Evolutionary conservation across 2,329 filamentous ascomycete genomes (phyloP).

Genomic region (Phialophora verrucosa): DNA sequence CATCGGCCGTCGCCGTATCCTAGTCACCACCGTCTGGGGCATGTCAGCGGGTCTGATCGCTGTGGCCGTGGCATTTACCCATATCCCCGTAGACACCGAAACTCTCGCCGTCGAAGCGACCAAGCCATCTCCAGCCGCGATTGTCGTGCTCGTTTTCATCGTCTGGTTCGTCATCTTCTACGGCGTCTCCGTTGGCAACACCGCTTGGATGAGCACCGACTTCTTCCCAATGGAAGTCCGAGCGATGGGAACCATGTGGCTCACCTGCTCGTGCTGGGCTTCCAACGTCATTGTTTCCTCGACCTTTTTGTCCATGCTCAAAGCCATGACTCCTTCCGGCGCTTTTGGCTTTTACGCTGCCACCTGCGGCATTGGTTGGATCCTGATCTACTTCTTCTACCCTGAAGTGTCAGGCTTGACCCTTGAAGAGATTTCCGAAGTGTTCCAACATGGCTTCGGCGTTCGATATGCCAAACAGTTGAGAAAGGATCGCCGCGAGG

Average conservation of each 20-base stretch:
- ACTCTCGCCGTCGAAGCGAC: conserved; percentile 32
- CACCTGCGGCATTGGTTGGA: conserved; percentile 72
- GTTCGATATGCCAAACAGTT: conserved; percentile 56
- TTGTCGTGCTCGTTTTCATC: conserved; percentile 73
- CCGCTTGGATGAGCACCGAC: conserved; percentile 95
- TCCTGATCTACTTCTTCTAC: conserved; percentile 73
- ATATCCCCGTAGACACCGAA: conserved; percentile 52
- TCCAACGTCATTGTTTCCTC: conserved; percentile 87
- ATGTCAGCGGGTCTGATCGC: conserved; percentile 77
- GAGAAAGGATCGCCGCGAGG: conserved; percentile 40
- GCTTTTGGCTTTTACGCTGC: conserved; percentile 79
- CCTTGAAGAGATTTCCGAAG: conserved; percentile 76
- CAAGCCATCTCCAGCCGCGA: conserved; percentile 43
- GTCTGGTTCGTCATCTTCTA: conserved; percentile 85
- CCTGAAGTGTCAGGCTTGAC: conserved; percentile 83
- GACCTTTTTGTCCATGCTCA: conserved; percentile 88
- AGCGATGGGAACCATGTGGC: conserved; percentile 65
- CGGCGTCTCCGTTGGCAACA: conserved; percentile 83
- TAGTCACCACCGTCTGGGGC: conserved; percentile 81
- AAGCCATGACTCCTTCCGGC: conserved; percentile 70
- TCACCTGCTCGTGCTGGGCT: conserved; percentile 85
- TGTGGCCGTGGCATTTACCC: conserved; percentile 73
- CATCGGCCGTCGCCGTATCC: conserved; percentile 76
- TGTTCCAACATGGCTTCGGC: conserved; percentile 76
- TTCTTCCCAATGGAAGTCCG: conserved; percentile 74